Percentiles rank a stretch among this genome's conserved stretches.
Evolutionary conservation across 2,329 filamentous ascomycete species (phyloP).

Genomic region (Xylogone sp.): DNA sequence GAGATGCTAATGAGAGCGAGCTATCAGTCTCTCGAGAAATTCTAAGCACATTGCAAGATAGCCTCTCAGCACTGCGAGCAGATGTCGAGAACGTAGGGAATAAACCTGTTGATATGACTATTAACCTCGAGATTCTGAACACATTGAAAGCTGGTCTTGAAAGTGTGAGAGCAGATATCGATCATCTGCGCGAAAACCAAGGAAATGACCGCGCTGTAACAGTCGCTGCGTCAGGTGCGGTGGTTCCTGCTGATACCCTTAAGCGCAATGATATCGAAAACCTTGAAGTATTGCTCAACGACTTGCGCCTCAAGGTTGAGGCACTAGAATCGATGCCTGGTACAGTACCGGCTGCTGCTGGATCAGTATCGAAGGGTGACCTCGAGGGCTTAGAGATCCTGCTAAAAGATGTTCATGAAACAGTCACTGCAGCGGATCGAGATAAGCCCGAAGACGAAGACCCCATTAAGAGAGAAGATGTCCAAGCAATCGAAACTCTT

Average conservation of each 20-base stretch:
- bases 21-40: constrained; percentile 74
- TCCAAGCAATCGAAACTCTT: constrained; percentile 85
- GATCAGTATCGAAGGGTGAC: constrained; percentile 48
- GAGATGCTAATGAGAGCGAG: constrained; percentile 23
- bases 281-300: constrained; percentile 76
- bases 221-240: constrained; percentile 44
- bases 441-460: constrained; percentile 35
- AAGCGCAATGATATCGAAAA: constrained; percentile 77
- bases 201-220: constrained; percentile 46
- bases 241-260: constrained; percentile 49
- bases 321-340: constrained; percentile 58
- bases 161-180: constrained; percentile 72
- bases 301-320: constrained; percentile 82
- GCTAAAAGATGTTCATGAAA: constrained; percentile 52
- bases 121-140: constrained; percentile 86
- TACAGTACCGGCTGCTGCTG: constrained; percentile 34
- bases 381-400: constrained; percentile 51
- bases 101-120: constrained; percentile 76
- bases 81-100: constrained; percentile 76
- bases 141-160: constrained; percentile 80
- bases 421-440: constrained; percentile 48
- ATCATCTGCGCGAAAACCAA: constrained; percentile 61
- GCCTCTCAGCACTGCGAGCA: constrained; percentile 70
- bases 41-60: constrained; percentile 84
- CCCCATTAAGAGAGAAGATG: constrained; percentile 73